Conservation (phyloP, 176 grass and related monocot species). For the Oryza australiensis region DNA sequence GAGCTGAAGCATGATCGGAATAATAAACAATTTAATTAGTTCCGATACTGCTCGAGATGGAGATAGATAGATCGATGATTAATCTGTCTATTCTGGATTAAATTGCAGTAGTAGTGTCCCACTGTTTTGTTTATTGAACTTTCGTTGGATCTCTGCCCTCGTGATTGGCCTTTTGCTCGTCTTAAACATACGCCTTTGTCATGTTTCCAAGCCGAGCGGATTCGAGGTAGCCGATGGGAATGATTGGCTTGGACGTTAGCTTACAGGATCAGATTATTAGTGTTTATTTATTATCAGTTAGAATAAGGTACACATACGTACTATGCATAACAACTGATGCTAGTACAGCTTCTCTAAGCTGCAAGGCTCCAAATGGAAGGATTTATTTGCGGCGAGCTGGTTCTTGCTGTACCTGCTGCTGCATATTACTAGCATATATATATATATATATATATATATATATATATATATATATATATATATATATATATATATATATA, state of each 20-base stretch:
- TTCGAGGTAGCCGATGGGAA: conserved; percentile 31
- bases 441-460: neutral
- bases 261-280: conserved; percentile 14
- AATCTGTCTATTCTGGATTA: conserved; percentile 11
- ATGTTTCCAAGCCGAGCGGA: conserved; percentile 36
- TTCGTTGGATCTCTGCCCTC: neutral
- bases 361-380: conserved; percentile 47
- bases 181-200: conserved; percentile 36
- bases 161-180: conserved; percentile 24
- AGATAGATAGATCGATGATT: neutral
- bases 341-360: conserved; percentile 15
- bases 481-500: neutral
- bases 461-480: neutral
- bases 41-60: neutral
- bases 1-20: neutral
- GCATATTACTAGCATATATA: neutral
- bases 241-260: conserved; percentile 48
- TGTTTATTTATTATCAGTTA: neutral
- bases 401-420: neutral
- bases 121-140: neutral
- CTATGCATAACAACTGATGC: neutral
- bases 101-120: neutral
- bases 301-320: conserved; percentile 23
- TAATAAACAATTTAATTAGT: conserved; percentile 12
- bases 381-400: conserved; percentile 14